These are phyloP conservation scores for Poronia punctata DNA, from an alignment of 495 filamentous ascomycete species.

Conservation along the genomic window DNA sequence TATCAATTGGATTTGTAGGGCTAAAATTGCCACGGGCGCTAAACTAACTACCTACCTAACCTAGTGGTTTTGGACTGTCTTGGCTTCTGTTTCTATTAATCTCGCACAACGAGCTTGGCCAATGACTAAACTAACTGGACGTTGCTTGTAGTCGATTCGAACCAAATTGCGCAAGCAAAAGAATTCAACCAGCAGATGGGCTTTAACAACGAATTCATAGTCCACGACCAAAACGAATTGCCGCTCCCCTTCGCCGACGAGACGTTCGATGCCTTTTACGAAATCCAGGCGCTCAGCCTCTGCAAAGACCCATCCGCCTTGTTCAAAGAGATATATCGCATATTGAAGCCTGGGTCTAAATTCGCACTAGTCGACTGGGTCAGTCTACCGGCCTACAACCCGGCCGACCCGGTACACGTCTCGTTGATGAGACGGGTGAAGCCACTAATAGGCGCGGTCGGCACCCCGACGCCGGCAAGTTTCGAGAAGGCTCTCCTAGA, in stretches of 20 bases:
- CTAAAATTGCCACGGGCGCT: too few species aligned
- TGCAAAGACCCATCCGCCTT: slow-evolving; percentile 49
- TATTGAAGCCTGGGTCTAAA: slow-evolving; percentile 52
- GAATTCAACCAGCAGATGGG: slow-evolving; percentile 44
- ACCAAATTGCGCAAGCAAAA: slow-evolving; percentile 52
- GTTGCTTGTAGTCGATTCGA: slow-evolving; percentile 45
- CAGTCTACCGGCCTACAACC: slow-evolving; percentile 48
- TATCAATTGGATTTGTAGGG: too few species aligned
- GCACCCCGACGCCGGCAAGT: slow-evolving; percentile 50
- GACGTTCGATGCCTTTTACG: slow-evolving; percentile 56
- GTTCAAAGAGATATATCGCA: slow-evolving; percentile 49
- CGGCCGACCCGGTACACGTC: slow-evolving; percentile 45
- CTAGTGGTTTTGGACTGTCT: too few species aligned
- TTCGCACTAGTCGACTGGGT: slow-evolving; percentile 56
- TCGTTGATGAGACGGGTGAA: slow-evolving; percentile 56
- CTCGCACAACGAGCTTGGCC: too few species aligned
- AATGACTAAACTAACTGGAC: too few species aligned
- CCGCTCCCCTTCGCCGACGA: slow-evolving; percentile 51
- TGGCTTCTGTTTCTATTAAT: too few species aligned
- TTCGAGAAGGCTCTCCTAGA: slow-evolving; percentile 45
- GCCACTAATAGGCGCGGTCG: slow-evolving; percentile 56
- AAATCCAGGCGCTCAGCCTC: slow-evolving; percentile 56
- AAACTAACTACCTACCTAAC: too few species aligned
- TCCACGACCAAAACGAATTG: slow-evolving; percentile 52
- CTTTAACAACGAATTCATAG: slow-evolving; percentile 47